These are phyloP conservation scores for Polytrichum formosum DNA, from an alignment of 225 moss, liverwort and hornwort species.

Conservation along the genomic window DNA sequence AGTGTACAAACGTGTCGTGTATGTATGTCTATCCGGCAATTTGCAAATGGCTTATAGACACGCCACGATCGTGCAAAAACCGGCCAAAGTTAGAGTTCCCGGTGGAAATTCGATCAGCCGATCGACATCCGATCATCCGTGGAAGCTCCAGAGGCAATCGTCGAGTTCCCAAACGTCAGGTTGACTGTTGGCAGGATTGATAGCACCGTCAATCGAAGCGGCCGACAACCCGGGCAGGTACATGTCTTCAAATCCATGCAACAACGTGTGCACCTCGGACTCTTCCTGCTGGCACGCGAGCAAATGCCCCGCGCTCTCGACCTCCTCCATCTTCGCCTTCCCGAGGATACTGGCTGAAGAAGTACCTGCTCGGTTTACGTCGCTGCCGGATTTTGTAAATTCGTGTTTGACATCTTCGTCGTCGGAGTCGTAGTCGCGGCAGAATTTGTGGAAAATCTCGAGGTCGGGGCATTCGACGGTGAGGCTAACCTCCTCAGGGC, in stretches of 20 bases:
- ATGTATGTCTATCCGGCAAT: too few species aligned
- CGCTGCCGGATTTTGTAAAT: not conserved
- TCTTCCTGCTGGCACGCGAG: slow-evolving; percentile 10
- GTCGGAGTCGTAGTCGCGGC: not conserved
- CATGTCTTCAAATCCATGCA: slow-evolving; percentile 39
- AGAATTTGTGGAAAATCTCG: not conserved
- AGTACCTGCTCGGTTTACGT: not conserved
- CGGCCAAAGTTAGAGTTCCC: too few species aligned
- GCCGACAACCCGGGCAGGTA: slow-evolving; percentile 25
- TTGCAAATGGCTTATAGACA: too few species aligned
- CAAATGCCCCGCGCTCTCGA: slow-evolving; percentile 6
- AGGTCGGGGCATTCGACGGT: not conserved
- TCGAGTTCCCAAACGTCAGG: slow-evolving; percentile 37
- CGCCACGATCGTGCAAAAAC: too few species aligned
- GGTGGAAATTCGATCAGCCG: too few species aligned
- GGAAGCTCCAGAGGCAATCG: slow-evolving; percentile 25
- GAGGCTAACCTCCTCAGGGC: not conserved
- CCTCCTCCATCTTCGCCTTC: slow-evolving; percentile 10
- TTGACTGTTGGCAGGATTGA: slow-evolving; percentile 4
- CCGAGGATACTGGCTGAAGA: too few species aligned
- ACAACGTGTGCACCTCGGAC: slow-evolving; percentile 40
- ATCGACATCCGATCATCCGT: slow-evolving; percentile 11
- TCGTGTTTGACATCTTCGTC: not conserved
- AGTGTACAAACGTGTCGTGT: not conserved
- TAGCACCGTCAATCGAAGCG: slow-evolving; percentile 21